Evolutionary conservation across 2,329 filamentous ascomycete species (phyloP).

Genomic region (Penicillium palitans): DNA sequence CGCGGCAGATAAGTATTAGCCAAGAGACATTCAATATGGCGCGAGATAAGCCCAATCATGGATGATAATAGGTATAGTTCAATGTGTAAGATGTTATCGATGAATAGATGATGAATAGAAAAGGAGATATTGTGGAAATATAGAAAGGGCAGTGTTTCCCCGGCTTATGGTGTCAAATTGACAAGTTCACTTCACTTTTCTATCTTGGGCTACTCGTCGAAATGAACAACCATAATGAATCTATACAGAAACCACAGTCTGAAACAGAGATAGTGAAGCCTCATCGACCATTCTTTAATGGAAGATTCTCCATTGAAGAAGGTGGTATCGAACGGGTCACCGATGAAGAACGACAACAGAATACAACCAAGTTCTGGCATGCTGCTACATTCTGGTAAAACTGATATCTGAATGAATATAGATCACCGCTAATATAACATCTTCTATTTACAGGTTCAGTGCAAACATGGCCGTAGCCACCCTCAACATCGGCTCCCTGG

Average conservation of each 20-base stretch:
- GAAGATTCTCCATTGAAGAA: constrained; percentile 22
- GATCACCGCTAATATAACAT: background rate
- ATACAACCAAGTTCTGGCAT: constrained; percentile 29
- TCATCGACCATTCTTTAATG: constrained; percentile 14
- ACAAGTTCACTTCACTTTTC: background rate
- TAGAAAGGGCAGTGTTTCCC: constrained; percentile 7
- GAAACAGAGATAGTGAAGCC: background rate
- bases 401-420: too few relatives aligned
- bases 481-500: constrained; percentile 35
- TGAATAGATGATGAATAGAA: too few relatives aligned
- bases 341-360: constrained; percentile 24
- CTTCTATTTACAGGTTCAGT: constrained; percentile 29
- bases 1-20: too few relatives aligned
- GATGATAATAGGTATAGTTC: too few relatives aligned
- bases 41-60: too few relatives aligned
- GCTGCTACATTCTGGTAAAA: constrained; percentile 21
- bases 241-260: background rate
- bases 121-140: too few relatives aligned
- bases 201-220: background rate
- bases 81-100: too few relatives aligned
- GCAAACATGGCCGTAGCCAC: constrained; percentile 43
- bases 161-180: background rate
- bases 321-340: constrained; percentile 28
- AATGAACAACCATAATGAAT: background rate
- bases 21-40: too few relatives aligned